These are phyloP conservation scores for Annona squamosa DNA, from an alignment of 164 flowering plant genomes.

Conservation along the genomic window DNA sequence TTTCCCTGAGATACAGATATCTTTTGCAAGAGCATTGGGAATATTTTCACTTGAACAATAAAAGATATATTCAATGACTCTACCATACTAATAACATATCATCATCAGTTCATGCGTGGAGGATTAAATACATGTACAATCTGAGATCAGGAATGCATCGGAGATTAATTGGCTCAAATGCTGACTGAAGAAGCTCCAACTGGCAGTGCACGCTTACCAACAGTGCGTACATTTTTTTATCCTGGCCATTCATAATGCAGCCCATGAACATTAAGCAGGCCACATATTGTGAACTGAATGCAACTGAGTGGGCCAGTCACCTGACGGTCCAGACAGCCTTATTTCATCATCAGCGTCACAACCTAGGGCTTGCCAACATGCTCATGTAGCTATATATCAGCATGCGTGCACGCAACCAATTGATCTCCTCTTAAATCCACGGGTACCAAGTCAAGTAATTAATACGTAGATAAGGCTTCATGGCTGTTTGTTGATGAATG, in stretches of 20 bases:
- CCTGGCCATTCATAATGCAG: background rate
- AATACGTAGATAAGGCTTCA: slow-evolving; percentile 8
- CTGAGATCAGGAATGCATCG: background rate
- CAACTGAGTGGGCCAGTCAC: background rate
- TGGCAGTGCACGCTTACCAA: background rate
- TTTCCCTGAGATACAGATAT: slow-evolving; percentile 4
- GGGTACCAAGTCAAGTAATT: no score
- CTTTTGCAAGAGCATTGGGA: slow-evolving; percentile 10
- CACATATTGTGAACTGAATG: background rate
- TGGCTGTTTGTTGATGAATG: slow-evolving; percentile 28
- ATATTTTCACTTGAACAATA: slow-evolving; percentile 10
- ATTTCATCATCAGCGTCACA: background rate
- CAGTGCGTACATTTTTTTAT: background rate
- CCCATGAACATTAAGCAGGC: background rate
- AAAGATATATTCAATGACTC: slow-evolving; percentile 14
- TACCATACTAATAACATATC: slow-evolving; percentile 12
- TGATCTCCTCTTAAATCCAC: background rate
- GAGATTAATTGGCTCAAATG: background rate
- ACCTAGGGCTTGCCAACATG: background rate
- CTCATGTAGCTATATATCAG: background rate
- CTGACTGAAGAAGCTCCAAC: background rate
- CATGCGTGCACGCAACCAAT: background rate
- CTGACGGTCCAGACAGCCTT: background rate
- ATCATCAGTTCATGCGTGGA: slow-evolving; percentile 8
- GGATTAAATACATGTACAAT: slow-evolving; percentile 7